Conservation (phyloP, 441 rosid species). For the Monsonia emarginata region DNA sequence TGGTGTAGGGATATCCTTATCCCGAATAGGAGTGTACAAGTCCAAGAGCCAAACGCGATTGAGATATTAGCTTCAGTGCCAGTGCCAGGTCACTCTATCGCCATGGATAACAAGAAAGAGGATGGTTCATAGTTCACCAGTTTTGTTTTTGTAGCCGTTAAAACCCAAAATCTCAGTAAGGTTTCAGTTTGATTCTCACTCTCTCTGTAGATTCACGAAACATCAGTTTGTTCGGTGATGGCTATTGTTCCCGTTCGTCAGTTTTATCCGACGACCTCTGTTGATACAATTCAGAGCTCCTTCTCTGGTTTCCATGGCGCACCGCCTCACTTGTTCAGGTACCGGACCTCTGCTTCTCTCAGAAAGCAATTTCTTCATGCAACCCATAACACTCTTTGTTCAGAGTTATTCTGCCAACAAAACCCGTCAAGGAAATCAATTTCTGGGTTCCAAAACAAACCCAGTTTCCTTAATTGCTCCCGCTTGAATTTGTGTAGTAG, state of each 20-base stretch:
- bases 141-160: neutral
- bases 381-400: constrained; percentile 11
- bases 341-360: constrained; percentile 24
- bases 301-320: constrained; percentile 36
- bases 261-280: constrained; percentile 32
- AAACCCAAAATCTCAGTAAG: neutral
- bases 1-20: neutral
- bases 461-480: constrained; percentile 12
- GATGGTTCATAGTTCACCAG: neutral
- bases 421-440: constrained; percentile 22
- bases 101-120: neutral
- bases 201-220: neutral
- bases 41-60: neutral
- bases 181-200: neutral
- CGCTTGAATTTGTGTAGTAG: constrained; percentile 21
- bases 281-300: constrained; percentile 43
- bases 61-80: too few relatives aligned
- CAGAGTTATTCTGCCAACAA: constrained; percentile 16
- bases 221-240: constrained; percentile 22
- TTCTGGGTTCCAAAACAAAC: constrained; percentile 17
- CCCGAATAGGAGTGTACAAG: neutral
- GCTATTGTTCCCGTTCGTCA: constrained; percentile 47
- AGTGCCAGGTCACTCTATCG: too few relatives aligned
- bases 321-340: constrained; percentile 38
- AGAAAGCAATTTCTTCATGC: constrained; percentile 15